Evolutionary conservation across 2,329 filamentous ascomycete species (phyloP).

Genomic region (Ophiostoma pallidulum): DNA sequence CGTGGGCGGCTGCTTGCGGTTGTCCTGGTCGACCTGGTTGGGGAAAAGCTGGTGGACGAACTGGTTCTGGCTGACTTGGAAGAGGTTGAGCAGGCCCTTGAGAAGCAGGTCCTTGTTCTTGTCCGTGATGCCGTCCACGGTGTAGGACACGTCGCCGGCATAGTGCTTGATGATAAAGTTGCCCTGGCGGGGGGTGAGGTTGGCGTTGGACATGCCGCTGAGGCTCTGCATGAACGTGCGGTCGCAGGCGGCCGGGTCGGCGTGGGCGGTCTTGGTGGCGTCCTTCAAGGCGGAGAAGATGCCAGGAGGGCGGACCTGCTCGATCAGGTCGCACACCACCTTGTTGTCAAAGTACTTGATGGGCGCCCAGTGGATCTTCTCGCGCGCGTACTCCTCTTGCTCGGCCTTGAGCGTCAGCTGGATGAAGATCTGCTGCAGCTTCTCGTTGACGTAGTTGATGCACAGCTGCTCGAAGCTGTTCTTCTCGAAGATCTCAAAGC

Average conservation of each 20-base stretch:
- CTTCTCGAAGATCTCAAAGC: conserved; percentile 98
- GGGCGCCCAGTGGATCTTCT: conserved; percentile 97
- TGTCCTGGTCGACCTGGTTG: conserved; percentile 87
- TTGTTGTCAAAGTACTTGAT: conserved; percentile 99
- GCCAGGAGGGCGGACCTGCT: conserved; percentile 80
- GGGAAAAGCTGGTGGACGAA: conserved; percentile 90
- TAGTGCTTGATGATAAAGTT: conserved; percentile 99
- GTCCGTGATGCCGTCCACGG: conserved; percentile 92
- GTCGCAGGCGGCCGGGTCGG: conserved; percentile 87
- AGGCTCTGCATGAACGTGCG: conserved; percentile 91
- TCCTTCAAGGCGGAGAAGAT: conserved; percentile 96
- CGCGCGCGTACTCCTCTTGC: conserved; percentile 91
- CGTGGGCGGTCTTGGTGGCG: conserved; percentile 95
- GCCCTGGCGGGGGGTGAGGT: conserved; percentile 84
- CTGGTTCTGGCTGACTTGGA: conserved; percentile 70
- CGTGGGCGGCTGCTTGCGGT: conserved; percentile 85
- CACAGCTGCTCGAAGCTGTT: conserved; percentile 98
- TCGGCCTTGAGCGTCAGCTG: conserved; percentile 93
- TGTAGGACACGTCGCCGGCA: conserved; percentile 91
- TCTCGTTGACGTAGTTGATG: conserved; percentile 99
- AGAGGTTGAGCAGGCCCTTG: conserved; percentile 84
- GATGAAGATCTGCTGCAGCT: conserved; percentile 98
- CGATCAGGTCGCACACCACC: conserved; percentile 93
- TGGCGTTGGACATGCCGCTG: conserved; percentile 82
- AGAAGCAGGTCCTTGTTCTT: conserved; percentile 98